phyloP scores from a whole-genome alignment of 2,329 filamentous ascomycete species.

The Seiridium cupressi region DNA sequence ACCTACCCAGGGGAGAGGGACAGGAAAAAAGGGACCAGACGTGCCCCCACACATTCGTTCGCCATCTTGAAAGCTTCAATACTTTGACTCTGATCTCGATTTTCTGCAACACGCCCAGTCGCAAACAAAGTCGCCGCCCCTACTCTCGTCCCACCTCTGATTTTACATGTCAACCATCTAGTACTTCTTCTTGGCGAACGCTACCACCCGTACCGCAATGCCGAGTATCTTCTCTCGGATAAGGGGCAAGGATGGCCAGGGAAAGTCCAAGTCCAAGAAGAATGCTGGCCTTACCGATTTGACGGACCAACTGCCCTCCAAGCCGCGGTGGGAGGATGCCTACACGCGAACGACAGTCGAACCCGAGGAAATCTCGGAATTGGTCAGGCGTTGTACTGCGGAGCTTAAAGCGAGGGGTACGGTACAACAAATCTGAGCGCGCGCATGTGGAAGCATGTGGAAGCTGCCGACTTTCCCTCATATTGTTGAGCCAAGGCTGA shows the following conservation, averaged over 20 bases:
- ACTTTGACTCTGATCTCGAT: too few relatives aligned
- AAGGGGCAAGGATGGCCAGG: slow-evolving; percentile 71
- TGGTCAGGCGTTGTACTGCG: slow-evolving; percentile 79
- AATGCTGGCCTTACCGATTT: slow-evolving; percentile 50
- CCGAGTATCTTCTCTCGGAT: slow-evolving; percentile 61
- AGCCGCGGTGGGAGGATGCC: slow-evolving; percentile 83
- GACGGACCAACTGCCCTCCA: slow-evolving; percentile 54
- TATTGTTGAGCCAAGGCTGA: background rate
- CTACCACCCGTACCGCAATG: slow-evolving; percentile 38
- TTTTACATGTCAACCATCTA: background rate
- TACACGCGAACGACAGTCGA: slow-evolving; percentile 81
- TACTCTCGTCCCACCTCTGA: too few relatives aligned
- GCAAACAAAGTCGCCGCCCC: too few relatives aligned
- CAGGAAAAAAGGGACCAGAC: background rate
- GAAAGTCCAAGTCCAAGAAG: slow-evolving; percentile 64
- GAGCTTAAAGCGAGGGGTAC: slow-evolving; percentile 94
- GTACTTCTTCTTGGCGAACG: background rate
- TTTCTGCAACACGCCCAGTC: too few relatives aligned
- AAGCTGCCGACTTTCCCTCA: background rate
- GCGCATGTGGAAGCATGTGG: background rate
- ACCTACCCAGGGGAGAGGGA: background rate
- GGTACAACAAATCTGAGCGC: slow-evolving; percentile 26
- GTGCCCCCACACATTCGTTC: background rate
- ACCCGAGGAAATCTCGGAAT: slow-evolving; percentile 86
- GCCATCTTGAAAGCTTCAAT: background rate